phyloP scores from a whole-genome alignment of 2,329 filamentous ascomycete species.

The Arthrocladium fulminans region DNA sequence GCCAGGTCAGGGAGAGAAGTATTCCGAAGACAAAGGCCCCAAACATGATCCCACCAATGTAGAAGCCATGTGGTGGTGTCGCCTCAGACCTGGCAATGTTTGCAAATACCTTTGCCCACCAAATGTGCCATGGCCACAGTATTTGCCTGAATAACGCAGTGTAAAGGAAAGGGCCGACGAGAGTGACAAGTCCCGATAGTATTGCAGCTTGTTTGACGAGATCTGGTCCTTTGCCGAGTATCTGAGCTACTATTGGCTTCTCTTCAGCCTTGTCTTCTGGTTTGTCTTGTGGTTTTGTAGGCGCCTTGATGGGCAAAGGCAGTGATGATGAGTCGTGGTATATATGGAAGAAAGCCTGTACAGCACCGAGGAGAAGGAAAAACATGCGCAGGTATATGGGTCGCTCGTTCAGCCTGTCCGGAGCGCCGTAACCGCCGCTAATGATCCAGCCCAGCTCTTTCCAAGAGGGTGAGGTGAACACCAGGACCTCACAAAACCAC shows the following conservation, averaged over 20 bases:
- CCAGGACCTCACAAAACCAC: conserved; percentile 71
- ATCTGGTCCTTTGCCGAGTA: conserved; percentile 29
- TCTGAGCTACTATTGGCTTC: conserved; percentile 29
- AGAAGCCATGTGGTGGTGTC: conserved; percentile 42
- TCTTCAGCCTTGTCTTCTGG: conserved; percentile 32
- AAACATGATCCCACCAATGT: conserved; percentile 50
- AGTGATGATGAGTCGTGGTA: conserved; percentile 65
- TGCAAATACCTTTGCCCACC: conserved; percentile 63
- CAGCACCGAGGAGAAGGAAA: conserved; percentile 57
- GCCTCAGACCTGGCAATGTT: conserved; percentile 65
- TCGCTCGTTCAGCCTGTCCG: conserved; percentile 73
- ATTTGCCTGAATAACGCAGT: conserved; percentile 51
- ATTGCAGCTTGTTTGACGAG: conserved; percentile 28
- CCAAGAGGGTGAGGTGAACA: conserved; percentile 56
- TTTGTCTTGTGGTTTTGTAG: conserved; percentile 17
- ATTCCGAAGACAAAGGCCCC: conserved; percentile 52
- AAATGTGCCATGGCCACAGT: conserved; percentile 62
- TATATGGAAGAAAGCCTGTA: conserved; percentile 63
- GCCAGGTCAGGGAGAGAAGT: conserved; percentile 65
- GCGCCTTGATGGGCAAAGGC: conserved; percentile 37
- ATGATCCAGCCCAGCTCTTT: conserved; percentile 66
- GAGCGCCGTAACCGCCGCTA: conserved; percentile 43
- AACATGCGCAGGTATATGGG: conserved; percentile 70
- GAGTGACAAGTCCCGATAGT: conserved; percentile 32
- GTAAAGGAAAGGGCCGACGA: conserved; percentile 52